A percentile compares a stretch with the other conserved stretches of the same genome.
These are phyloP conservation scores for Cyamopsis tetragonoloba DNA, from an alignment of 306 rosid species.

Conservation along the genomic window DNA sequence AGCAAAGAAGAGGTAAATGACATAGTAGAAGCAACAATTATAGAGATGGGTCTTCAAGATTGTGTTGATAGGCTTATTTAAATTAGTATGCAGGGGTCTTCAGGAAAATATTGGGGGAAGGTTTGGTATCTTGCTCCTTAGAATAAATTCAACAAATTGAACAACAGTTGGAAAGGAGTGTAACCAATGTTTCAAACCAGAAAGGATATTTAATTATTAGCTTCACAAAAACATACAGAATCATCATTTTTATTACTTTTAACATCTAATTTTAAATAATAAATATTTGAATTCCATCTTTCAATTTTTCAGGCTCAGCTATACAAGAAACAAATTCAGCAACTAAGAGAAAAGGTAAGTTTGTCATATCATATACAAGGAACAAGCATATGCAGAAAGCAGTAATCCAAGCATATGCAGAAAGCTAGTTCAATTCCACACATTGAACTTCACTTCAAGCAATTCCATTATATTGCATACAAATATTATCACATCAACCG, in stretches of 20 bases:
- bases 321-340: slow-evolving; percentile 59
- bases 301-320: slow-evolving; percentile 56
- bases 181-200: slow-evolving; percentile 54
- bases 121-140: slow-evolving; percentile 58
- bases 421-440: too few relatives aligned
- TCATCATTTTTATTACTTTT: background rate
- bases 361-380: background rate
- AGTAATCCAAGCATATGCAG: too few relatives aligned
- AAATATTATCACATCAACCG: too few relatives aligned
- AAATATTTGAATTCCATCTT: background rate
- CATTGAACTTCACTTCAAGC: too few relatives aligned
- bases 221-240: background rate
- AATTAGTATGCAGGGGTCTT: too few relatives aligned
- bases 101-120: slow-evolving; percentile 81
- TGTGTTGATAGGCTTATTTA: slow-evolving; percentile 64
- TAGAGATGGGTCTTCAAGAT: slow-evolving; percentile 82
- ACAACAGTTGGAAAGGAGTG: slow-evolving; percentile 73
- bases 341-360: slow-evolving; percentile 68
- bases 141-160: slow-evolving; percentile 73
- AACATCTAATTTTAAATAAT: background rate
- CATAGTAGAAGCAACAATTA: slow-evolving; percentile 56
- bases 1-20: slow-evolving; percentile 57
- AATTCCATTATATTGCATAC: too few relatives aligned
- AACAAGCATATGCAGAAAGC: slow-evolving; percentile 37
- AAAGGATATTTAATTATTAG: too few relatives aligned